These are phyloP conservation scores for Arthromyces matolae DNA, from an alignment of 768 basidiomycete species.

Conservation along the genomic window DNA sequence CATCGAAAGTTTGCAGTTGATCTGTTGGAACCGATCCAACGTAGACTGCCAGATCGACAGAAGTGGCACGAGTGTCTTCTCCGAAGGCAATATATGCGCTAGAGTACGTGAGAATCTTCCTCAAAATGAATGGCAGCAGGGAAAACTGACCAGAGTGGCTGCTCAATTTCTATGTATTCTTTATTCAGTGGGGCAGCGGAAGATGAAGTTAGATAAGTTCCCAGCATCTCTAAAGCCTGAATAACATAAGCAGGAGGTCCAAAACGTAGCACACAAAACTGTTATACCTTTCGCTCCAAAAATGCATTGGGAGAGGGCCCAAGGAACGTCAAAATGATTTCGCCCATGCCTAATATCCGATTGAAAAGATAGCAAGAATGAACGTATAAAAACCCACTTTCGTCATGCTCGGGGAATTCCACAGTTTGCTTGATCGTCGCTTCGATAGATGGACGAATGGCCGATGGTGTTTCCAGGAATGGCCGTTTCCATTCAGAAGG, in stretches of 20 bases:
- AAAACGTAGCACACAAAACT: not conserved
- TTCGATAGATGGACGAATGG: slow-evolving; percentile 48
- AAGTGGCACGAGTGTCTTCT: slow-evolving; percentile 70
- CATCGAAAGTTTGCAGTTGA: slow-evolving; percentile 68
- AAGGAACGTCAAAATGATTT: slow-evolving; percentile 71
- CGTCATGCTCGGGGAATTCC: slow-evolving; percentile 96
- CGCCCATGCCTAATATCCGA: slow-evolving; percentile 57
- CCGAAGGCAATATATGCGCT: slow-evolving; percentile 87
- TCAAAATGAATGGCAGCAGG: not conserved
- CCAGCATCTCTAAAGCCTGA: slow-evolving; percentile 80
- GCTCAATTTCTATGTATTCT: slow-evolving; percentile 88
- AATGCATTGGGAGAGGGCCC: slow-evolving; percentile 75
- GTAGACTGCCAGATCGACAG: slow-evolving; percentile 71
- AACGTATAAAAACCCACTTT: slow-evolving; percentile 45
- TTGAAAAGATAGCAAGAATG: slow-evolving; percentile 2
- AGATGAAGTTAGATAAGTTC: slow-evolving; percentile 86
- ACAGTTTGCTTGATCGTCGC: slow-evolving; percentile 59
- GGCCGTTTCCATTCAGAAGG: slow-evolving; percentile 91
- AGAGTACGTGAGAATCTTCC: slow-evolving; percentile 5
- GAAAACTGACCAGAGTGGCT: slow-evolving; percentile 82
- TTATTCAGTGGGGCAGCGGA: slow-evolving; percentile 80
- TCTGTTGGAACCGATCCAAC: slow-evolving; percentile 82
- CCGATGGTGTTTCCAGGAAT: slow-evolving; percentile 84
- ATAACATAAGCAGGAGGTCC: slow-evolving; percentile 4
- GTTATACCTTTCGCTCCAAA: slow-evolving; percentile 61